Conservation (phyloP, 495 filamentous ascomycete genomes). For the Halenospora varia region DNA sequence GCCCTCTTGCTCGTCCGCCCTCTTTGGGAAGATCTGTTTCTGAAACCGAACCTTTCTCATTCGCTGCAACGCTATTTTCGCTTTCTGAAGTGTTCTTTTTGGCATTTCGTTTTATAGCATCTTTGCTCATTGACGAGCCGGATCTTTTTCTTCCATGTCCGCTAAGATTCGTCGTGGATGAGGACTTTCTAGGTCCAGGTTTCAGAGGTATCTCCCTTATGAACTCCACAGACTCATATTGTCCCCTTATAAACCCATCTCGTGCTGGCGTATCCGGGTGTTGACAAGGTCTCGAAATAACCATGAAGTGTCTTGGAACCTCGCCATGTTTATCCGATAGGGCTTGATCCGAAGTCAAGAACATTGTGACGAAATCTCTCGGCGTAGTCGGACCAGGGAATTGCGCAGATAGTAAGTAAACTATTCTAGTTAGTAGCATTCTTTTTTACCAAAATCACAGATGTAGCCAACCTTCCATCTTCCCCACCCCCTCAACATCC, state of each 20-base stretch:
- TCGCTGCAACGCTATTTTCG: constrained; percentile 10
- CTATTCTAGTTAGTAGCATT: constrained; percentile 29
- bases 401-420: constrained; percentile 81
- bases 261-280: constrained; percentile 68
- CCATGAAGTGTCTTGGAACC: constrained; percentile 65
- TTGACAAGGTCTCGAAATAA: constrained; percentile 77
- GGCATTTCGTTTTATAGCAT: constrained; percentile 24
- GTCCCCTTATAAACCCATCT: constrained; percentile 70
- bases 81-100: constrained; percentile 8
- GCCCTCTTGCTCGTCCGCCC: constrained; percentile 32
- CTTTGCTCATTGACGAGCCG: constrained; percentile 14
- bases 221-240: constrained; percentile 90
- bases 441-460: background rate
- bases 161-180: constrained; percentile 22
- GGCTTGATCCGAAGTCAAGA: constrained; percentile 53
- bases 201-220: constrained; percentile 73
- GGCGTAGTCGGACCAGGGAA: constrained; percentile 87
- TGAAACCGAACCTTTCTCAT: constrained; percentile 1
- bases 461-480: constrained; percentile 45
- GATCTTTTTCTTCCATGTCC: constrained; percentile 9
- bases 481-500: constrained; percentile 50
- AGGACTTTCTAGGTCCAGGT: constrained; percentile 26
- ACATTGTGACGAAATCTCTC: constrained; percentile 78
- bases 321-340: constrained; percentile 14
- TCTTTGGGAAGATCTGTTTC: background rate